Conservation (phyloP, 768 basidiomycete genomes). For the Auriscalpium microsporum region DNA sequence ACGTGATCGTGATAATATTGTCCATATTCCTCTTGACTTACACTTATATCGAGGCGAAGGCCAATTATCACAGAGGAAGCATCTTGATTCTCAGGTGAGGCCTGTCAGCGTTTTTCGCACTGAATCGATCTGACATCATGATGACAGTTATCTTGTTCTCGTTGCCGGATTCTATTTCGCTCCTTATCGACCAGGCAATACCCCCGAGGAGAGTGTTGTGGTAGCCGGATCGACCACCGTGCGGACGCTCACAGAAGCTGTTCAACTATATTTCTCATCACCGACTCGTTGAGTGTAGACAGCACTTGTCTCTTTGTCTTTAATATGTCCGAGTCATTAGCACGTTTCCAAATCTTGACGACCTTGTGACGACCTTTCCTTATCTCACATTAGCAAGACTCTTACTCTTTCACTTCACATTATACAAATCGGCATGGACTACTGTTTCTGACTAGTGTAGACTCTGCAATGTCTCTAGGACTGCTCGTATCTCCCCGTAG, state of each 20-base stretch:
- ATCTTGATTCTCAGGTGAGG: slow-evolving; percentile 84
- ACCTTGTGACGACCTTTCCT: neutral
- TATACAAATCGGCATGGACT: neutral
- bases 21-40: slow-evolving; percentile 98
- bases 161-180: slow-evolving; percentile 90
- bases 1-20: slow-evolving; percentile 88
- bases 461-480: slow-evolving; percentile 36
- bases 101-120: neutral
- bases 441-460: slow-evolving; percentile 24
- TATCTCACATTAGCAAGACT: neutral
- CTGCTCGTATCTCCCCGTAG: slow-evolving; percentile 29
- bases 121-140: neutral
- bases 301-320: neutral
- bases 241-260: slow-evolving; percentile 7
- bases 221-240: slow-evolving; percentile 1
- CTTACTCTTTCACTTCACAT: neutral
- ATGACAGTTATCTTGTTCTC: slow-evolving; percentile 79
- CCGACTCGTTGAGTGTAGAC: neutral
- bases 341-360: neutral
- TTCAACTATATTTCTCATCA: slow-evolving; percentile 3
- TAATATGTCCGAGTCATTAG: neutral
- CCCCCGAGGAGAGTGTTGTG: slow-evolving; percentile 3
- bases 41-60: slow-evolving; percentile 97
- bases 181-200: slow-evolving; percentile 30
- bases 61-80: slow-evolving; percentile 95